Percentiles rank a stretch among this genome's conserved stretches.
These are phyloP conservation scores for Phoma sp. DNA, from an alignment of 2,329 filamentous ascomycete species.

Conservation along the genomic window DNA sequence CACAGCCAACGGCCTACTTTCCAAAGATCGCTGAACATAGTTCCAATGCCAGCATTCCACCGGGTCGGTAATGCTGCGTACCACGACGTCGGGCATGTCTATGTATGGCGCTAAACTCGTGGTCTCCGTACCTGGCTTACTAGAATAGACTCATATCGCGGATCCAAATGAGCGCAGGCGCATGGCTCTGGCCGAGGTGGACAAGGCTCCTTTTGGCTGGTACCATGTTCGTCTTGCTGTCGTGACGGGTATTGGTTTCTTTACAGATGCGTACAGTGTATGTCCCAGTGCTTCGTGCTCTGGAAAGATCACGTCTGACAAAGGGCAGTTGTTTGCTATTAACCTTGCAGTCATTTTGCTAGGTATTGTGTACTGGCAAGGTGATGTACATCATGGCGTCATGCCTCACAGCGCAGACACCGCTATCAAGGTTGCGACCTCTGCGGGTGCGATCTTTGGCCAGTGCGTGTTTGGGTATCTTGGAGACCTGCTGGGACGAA, in stretches of 20 bases:
- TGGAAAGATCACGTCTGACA: conserved; percentile 1
- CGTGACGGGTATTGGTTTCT: conserved; percentile 86
- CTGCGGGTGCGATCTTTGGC: conserved; percentile 80
- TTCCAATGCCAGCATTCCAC: conserved; percentile 35
- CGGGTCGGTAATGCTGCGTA: conserved; percentile 41
- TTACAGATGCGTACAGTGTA: conserved; percentile 75
- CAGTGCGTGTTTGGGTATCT: conserved; percentile 73
- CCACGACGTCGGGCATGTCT: conserved; percentile 40
- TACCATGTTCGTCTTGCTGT: conserved; percentile 79
- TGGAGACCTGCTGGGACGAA: conserved; percentile 78
- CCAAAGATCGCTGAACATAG: background rate
- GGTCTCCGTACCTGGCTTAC: background rate
- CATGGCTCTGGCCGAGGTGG: conserved; percentile 45
- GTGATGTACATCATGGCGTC: conserved; percentile 47
- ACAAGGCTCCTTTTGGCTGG: conserved; percentile 51
- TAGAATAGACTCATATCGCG: conserved; percentile 33
- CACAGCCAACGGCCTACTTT: conserved; percentile 1
- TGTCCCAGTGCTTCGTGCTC: background rate
- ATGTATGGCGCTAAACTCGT: conserved; percentile 19
- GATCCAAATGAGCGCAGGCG: conserved; percentile 46
- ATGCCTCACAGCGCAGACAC: conserved; percentile 74
- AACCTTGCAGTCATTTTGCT: conserved; percentile 64
- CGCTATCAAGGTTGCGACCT: conserved; percentile 85
- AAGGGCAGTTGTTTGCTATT: conserved; percentile 63
- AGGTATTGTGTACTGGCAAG: conserved; percentile 77